These are phyloP conservation scores for Hypomyces rosellus DNA, from an alignment of 2,329 filamentous ascomycete genomes.

Conservation along the genomic window DNA sequence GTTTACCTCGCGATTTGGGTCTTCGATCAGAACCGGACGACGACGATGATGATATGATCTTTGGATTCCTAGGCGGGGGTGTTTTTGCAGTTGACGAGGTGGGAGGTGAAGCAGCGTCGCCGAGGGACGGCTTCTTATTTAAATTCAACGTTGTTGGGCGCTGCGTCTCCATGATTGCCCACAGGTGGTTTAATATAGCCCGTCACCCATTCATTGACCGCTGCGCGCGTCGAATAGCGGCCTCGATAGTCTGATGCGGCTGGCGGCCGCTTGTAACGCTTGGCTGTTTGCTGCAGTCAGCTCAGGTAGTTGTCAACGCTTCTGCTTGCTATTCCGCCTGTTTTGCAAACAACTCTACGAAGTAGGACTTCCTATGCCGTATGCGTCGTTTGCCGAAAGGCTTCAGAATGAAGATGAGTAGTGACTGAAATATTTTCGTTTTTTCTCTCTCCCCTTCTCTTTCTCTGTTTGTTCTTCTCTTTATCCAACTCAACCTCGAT, in stretches of 20 bases:
- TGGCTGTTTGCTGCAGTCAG: neutral
- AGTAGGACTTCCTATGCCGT: no score
- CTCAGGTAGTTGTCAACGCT: neutral
- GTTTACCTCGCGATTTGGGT: constrained; percentile 13
- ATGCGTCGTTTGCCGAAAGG: no score
- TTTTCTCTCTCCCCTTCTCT: neutral
- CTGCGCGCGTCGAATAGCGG: neutral
- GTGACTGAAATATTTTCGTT: neutral
- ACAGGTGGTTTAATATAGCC: no score
- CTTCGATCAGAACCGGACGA: constrained; percentile 13
- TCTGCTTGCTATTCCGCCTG: neutral
- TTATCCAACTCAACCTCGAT: neutral
- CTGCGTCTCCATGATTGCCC: neutral
- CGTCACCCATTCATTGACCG: neutral
- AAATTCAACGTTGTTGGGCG: neutral
- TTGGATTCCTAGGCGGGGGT: neutral
- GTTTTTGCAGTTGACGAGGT: neutral
- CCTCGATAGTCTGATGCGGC: neutral
- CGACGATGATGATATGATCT: neutral
- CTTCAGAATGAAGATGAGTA: no score
- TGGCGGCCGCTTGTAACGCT: neutral
- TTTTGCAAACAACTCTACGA: no score
- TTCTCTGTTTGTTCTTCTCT: neutral
- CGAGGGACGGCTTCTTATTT: neutral
- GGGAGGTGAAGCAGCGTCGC: neutral